Base-by-base conservation (phyloP, 164 flowering plant species). In the Magnolia changhungtana region DNA sequence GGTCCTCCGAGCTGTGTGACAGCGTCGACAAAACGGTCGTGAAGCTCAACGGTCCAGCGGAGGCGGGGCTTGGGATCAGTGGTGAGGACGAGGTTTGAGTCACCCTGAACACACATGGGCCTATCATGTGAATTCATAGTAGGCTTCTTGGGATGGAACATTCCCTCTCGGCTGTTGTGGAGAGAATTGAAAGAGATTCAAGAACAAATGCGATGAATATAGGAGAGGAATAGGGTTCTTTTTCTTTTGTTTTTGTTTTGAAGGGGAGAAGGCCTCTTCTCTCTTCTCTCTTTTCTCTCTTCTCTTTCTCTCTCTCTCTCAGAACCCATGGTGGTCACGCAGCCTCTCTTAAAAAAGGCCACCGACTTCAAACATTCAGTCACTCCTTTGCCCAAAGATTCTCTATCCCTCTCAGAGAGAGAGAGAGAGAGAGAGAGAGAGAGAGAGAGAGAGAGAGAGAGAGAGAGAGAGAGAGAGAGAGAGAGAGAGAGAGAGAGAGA, bases 1-100 rank as follows among this genome's bases (percentile, higher is more conserved):
- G 99, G 99, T 64, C 99, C 99, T 58, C 99, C 99, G 0, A 96
- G 95, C 85, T 96, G 99, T 49, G 97, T 85, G n/a, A 96, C 99
- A 13, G 99, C 99, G 61, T 96, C 99, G 16, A 96, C 99, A 31
- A 96, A 96, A 74, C 98, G 96, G 69, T 94, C 98, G 71, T 96
- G 99, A 58, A 96, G 99, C 83, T 96, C 99, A 63, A 87, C 96
- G 0, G 99, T 96, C 99, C 99, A 96, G 1, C 99, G 92, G 58
- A 96, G 95, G 49, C 99, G 93, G 7, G 99, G 99, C 83, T 96
- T 96, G 6, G 99, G 99, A 88, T 96, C 99, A 0, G 99, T 96
- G 77, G 99, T 96, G 88, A 96, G 96, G 81, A 96, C 98, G 68
- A 96, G 94, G 4, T 93, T 97, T 7, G 99, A 96, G 87, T 96